Evolutionary conservation across 2,329 filamentous ascomycete species (phyloP).

Genomic region (Penicillium sp.): DNA sequence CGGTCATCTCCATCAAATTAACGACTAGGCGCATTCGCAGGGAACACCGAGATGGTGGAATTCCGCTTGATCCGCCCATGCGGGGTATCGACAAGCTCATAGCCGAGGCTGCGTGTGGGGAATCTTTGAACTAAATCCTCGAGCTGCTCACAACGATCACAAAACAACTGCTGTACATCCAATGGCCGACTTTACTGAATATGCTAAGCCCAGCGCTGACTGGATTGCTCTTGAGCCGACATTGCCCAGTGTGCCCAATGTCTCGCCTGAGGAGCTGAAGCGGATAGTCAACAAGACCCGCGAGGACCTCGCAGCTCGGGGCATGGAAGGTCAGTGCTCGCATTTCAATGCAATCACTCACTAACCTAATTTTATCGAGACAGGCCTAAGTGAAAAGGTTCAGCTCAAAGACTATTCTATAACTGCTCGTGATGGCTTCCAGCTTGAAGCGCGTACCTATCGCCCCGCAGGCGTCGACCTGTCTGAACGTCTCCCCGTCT

Average conservation of each 20-base stretch:
- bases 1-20: not conserved
- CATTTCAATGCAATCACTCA: not conserved
- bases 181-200: slow-evolving; percentile 40
- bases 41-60: not conserved
- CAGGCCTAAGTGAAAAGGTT: slow-evolving; percentile 29
- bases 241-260: slow-evolving; percentile 25
- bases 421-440: slow-evolving; percentile 43
- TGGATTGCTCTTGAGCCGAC: slow-evolving; percentile 41
- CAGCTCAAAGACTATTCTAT: slow-evolving; percentile 36
- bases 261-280: slow-evolving; percentile 24
- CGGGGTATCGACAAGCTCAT: slow-evolving; percentile 1
- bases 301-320: slow-evolving; percentile 30
- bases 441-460: slow-evolving; percentile 47
- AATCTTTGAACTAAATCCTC: not conserved
- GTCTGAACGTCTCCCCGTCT: slow-evolving; percentile 43
- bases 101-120: slow-evolving; percentile 15
- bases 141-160: not conserved
- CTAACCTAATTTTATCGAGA: not conserved
- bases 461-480: slow-evolving; percentile 34
- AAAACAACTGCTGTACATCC: not conserved
- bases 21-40: not conserved
- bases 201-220: slow-evolving; percentile 41
- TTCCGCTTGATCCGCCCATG: not conserved
- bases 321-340: slow-evolving; percentile 18
- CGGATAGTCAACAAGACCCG: slow-evolving; percentile 29